Evolutionary conservation across 345 rosid genomes (phyloP), one percentile per base, ranked within the genome.

Genomic region (Melaleuca alternifolia): DNA sequence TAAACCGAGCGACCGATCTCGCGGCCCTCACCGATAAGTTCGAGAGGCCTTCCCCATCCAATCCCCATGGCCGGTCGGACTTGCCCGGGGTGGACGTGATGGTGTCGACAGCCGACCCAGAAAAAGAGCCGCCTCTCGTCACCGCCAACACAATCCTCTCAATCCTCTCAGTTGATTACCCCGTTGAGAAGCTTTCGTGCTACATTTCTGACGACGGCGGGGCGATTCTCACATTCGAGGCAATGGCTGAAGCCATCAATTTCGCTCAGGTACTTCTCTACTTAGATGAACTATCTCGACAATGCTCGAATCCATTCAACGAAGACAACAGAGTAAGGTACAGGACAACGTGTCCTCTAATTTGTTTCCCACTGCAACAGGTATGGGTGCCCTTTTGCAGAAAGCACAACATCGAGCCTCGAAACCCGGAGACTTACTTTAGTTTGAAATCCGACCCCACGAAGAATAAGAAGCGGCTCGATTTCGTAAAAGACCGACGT

Each of bases 141-240:
- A 96, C 99, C 0, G 95, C 94, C 89, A 96, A 95, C 89, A 96
- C 99, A 51, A 88, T 96, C 54, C 89, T 96, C 28, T 96, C 98
- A 3, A 94, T 96, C 87, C 92, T 97, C 4, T 94, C 97, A 0
- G 93, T 86, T 16, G 95, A 97, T n/a, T 97, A 95, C 88, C 99
- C 98, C 2, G 87, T 93, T 2, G 99, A 97, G 93, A 97, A 97
- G 92, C 88, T 96, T 41, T 88, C 95, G 0, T 89, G 89, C 77
- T 97, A 97, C 89, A 96, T 97, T 84, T 97, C 99, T 1, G 99
- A 97, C 12, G 99, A 96, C 23, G 99, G 99, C 51, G 98, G 97
- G 16, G 95, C 99, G 51, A 93, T 95, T 54, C 94, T 97, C 89
- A 97, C 94, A 26, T 97, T 97, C 76, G 99, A 96, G 91, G 99